Evolutionary conservation across 371 early-diverging fungal species (phyloP), one percentile per base, ranked within the genome.

Genomic region (Mucor ambiguus): DNA sequence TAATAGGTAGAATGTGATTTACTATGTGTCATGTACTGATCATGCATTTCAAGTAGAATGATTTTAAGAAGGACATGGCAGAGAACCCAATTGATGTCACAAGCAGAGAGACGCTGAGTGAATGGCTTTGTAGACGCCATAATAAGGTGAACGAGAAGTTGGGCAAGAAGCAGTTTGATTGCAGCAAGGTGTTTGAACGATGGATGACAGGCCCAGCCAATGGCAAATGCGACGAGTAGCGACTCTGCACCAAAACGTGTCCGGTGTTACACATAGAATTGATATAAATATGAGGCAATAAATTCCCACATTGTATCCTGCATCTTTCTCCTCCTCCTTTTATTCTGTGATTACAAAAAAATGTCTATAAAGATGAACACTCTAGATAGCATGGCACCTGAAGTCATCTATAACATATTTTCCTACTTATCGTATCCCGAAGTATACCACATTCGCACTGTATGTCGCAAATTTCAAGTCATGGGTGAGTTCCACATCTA

Each of bases 51-150:
- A n/a, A 12, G 41, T 71, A 82, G 82, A 79, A 88, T 35, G 96
- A 97, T 74, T 78, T 98, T 69, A 89, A 88, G 43, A 75, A 86
- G 29, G 88, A 87, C 37, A 87, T 96, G 73, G 76, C 74, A 28
- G 74, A 73, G 33, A 79, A 92, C 63, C 98, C 98, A n/a, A 99
- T 99, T 14, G 76, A 87, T 46, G 94, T 97, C 0, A 85, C 80
- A 9, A 87, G 87, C 26, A 89, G 94, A 43, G 70, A 77, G 54
- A 88, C 83, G 16, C 84, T 99, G 58, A 83, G 86, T 41, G 79
- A 85, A 74, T 99, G 98, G 98, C 72, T 98, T 59, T 99, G 99
- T 79, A 84, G 90, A 52, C 85, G 94, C 60, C 99, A 99, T 80
- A 99, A 99, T 79, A 89, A 94, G 72, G 99, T 99, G 30, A 99